These are phyloP conservation scores for Larix sibirica DNA, from an alignment of 83 land plant species.

Conservation along the genomic window DNA sequence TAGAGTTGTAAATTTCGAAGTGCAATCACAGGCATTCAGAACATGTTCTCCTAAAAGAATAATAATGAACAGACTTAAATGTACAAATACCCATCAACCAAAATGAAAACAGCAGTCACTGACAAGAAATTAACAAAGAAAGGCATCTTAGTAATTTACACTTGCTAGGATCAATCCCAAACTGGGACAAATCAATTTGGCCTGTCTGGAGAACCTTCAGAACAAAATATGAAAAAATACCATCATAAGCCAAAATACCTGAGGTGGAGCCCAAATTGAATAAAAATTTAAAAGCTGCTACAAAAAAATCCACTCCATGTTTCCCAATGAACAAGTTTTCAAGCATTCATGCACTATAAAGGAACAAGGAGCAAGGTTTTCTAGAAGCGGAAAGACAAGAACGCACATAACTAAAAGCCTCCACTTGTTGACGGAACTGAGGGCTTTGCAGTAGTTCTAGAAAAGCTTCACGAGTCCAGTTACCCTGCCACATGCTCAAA, in stretches of 20 bases:
- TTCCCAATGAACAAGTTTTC: background rate
- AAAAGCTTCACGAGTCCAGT: slow-evolving; percentile 68
- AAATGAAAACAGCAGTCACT: background rate
- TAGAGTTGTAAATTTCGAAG: background rate
- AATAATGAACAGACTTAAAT: background rate
- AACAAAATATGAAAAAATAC: slow-evolving; percentile 8
- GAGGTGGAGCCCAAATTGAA: background rate
- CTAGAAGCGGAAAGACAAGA: background rate
- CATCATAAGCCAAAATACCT: background rate
- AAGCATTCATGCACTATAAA: background rate
- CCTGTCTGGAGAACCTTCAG: slow-evolving; percentile 92
- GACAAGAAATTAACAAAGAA: background rate
- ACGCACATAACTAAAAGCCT: slow-evolving; percentile 87
- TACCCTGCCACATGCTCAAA: slow-evolving; percentile 58
- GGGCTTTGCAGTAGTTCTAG: slow-evolving; percentile 94
- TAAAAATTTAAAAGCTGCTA: no score
- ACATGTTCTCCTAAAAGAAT: background rate
- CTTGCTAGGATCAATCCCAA: slow-evolving; percentile 94
- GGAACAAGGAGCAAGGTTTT: background rate
- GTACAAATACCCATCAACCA: background rate
- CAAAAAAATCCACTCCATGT: background rate
- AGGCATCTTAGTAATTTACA: slow-evolving; percentile 47
- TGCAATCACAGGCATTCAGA: background rate
- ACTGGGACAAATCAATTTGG: slow-evolving; percentile 89
- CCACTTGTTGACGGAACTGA: slow-evolving; percentile 96